Evolutionary conservation across 441 rosid species (phyloP), one percentile per base, ranked within the genome.

Genomic region (Gossypium davidsonii): DNA sequence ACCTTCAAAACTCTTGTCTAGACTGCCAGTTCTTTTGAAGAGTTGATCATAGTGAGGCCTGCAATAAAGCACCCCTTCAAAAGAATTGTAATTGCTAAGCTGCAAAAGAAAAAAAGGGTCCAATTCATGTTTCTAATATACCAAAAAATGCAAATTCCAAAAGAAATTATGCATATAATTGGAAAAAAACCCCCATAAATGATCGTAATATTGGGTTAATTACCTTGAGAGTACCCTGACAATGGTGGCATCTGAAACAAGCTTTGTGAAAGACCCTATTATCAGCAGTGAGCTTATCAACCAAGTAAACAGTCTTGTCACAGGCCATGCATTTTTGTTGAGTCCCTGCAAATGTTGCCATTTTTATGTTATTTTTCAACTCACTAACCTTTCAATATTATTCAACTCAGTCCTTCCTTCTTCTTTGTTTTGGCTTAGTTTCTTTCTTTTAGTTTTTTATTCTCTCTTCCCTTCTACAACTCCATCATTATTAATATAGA

Each of bases 1-100:
- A 86, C 91, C 89, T 76, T 86, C 92, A 55, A 88, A 88, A 64
- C 90, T 88, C 86, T 88, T 86, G 59, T 82, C 86, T 20, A 88
- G 76, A 74, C 90, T 86, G 67, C 90, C 88, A 8, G 92, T 88
- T 81, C 88, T 77, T 79, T 88, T 88, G 86, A 86, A 86, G 73
- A 88, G 83, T 78, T 88, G 91, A 74, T 88, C 88, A 76, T 66
- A 88, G 76, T 86, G 91, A 63, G 88, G 91, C 68, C 91, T 83
- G 84, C 91, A 88, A 74, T 88, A 86, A 17, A 88, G 77, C 46
- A 88, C 91, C 15, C 91, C 90, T 67, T 88, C 91, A 31, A 88
- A 86, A 59, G 91, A 88, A 74, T 80, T 74, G 81, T 70, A 88
- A 76, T 86, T 86, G 81, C 87, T 79, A 20, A 86, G 83, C 88